Evolutionary conservation across 768 basidiomycete genomes (phyloP).

Genomic region (Kockovaella imperatae): DNA sequence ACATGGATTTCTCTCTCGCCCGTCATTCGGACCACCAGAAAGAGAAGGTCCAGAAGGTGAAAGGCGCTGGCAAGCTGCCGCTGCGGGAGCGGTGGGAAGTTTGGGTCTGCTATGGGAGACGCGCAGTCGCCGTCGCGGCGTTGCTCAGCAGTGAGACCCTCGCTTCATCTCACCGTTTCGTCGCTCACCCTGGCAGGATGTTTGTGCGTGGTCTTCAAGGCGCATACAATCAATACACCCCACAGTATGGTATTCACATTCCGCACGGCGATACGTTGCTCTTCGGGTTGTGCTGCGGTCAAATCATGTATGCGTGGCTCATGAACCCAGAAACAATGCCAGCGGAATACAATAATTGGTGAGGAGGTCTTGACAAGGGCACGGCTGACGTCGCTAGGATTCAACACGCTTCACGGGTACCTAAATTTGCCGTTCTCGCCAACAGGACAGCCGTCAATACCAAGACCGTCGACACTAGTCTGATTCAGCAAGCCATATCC

Average conservation of each 20-base stretch:
- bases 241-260: conserved; percentile 58
- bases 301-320: conserved; percentile 75
- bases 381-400: conserved; percentile 53
- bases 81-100: conserved; percentile 42
- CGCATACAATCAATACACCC: conserved; percentile 70
- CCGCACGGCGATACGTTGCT: conserved; percentile 78
- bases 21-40: conserved; percentile 41
- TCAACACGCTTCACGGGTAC: conserved; percentile 58
- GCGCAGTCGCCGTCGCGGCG: conserved; percentile 27
- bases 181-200: conserved; percentile 22
- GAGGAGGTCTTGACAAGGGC: conserved; percentile 16
- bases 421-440: conserved; percentile 55
- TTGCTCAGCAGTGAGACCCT: conserved; percentile 40
- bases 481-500: conserved; percentile 55
- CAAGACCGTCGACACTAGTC: no score
- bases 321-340: conserved; percentile 76
- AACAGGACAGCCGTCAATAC: conserved; percentile 59
- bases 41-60: conserved; percentile 35
- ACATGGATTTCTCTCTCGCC: conserved; percentile 20
- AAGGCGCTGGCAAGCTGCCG: conserved; percentile 43
- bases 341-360: conserved; percentile 69
- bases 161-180: not conserved
- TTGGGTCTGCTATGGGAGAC: conserved; percentile 41
- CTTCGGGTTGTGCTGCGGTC: conserved; percentile 72
- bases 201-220: conserved; percentile 70